Evolutionary conservation across 495 filamentous ascomycete genomes (phyloP).

Genomic region (Bathelium albidoporum): DNA sequence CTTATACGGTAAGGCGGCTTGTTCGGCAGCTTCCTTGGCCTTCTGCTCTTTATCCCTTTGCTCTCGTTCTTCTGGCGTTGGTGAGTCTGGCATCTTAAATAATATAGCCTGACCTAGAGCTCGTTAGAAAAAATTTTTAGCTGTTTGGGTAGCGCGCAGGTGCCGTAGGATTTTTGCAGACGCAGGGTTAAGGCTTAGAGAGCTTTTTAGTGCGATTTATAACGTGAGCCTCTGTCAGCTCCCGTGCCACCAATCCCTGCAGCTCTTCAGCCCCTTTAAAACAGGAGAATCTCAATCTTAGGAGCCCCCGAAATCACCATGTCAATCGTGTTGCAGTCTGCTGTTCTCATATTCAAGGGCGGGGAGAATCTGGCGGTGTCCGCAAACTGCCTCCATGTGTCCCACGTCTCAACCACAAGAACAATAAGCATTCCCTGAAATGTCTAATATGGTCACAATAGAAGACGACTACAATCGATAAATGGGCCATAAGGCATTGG

Average conservation of each 20-base stretch:
- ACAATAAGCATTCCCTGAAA: no score
- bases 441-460: no score
- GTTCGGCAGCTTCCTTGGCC: slow-evolving; percentile 71
- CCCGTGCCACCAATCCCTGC: neutral
- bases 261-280: neutral
- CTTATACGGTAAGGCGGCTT: slow-evolving; percentile 88
- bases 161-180: neutral
- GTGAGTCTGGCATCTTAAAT: slow-evolving; percentile 16
- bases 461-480: no score
- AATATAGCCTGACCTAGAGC: neutral
- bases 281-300: no score
- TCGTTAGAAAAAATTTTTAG: neutral
- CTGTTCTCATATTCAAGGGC: neutral
- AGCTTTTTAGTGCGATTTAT: neutral
- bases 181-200: neutral
- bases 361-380: no score
- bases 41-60: slow-evolving; percentile 48
- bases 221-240: neutral
- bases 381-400: no score
- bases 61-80: slow-evolving; percentile 45
- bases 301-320: no score
- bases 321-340: neutral
- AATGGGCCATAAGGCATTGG: no score
- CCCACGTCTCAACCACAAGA: no score
- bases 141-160: neutral